Percentiles rank a stretch among this genome's conserved stretches.
Conservation (phyloP, 2,329 filamentous ascomycete genomes). For the Venturia effusa region DNA sequence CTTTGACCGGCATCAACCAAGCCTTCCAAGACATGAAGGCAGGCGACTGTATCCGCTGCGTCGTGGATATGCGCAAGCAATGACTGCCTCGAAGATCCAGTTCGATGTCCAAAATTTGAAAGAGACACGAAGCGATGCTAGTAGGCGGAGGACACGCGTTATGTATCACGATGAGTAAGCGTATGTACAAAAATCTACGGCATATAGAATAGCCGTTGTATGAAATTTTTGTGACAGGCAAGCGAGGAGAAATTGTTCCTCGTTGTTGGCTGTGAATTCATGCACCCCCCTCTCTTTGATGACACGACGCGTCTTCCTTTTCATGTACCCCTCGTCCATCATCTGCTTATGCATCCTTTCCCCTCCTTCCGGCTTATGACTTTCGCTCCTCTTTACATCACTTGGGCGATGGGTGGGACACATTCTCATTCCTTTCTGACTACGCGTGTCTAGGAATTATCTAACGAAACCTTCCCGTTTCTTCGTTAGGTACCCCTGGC, state of each 20-base stretch:
- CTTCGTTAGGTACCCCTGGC: too few relatives aligned
- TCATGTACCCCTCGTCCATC: background rate
- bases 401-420: too few relatives aligned
- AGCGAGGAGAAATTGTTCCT: background rate
- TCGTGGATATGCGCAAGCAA: slow-evolving; percentile 52
- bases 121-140: background rate
- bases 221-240: background rate
- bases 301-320: background rate
- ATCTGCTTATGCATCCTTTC: background rate
- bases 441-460: too few relatives aligned
- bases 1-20: slow-evolving; percentile 70
- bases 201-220: background rate
- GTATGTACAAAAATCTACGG: background rate
- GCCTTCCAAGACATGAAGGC: slow-evolving; percentile 92
- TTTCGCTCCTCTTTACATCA: background rate
- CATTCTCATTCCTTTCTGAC: too few relatives aligned
- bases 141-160: background rate
- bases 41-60: slow-evolving; percentile 93
- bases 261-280: background rate
- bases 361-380: background rate
- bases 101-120: background rate
- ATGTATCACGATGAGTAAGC: background rate
- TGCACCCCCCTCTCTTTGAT: background rate
- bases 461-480: too few relatives aligned
- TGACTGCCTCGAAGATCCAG: slow-evolving; percentile 8